Conservation (phyloP, 1,139 yeast genomes). For the Geotrichum macrosporum region DNA sequence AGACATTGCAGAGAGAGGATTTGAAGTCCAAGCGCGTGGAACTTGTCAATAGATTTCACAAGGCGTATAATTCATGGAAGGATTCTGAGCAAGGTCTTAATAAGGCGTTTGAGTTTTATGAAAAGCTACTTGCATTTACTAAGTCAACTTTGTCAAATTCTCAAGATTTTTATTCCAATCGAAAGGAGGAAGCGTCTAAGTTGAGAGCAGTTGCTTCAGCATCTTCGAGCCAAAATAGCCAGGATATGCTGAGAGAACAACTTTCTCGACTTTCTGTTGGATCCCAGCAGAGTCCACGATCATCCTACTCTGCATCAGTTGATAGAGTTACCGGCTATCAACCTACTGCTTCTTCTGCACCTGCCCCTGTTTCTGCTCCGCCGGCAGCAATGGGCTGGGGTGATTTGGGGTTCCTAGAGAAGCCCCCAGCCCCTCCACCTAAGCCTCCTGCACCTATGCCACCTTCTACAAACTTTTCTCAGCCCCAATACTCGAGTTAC, state of each 20-base stretch:
- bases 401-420: conserved; percentile 21
- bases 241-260: conserved; percentile 30
- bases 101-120: conserved; percentile 63
- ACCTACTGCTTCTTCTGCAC: conserved; percentile 20
- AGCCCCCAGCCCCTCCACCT: conserved; percentile 13
- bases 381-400: conserved; percentile 24
- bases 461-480: background rate
- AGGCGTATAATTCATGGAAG: conserved; percentile 51
- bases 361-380: conserved; percentile 18
- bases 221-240: conserved; percentile 21
- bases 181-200: conserved; percentile 37
- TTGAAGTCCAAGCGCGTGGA: conserved; percentile 40
- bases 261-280: conserved; percentile 28
- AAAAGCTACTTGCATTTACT: conserved; percentile 48
- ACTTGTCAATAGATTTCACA: conserved; percentile 48
- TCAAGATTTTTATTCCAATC: conserved; percentile 37
- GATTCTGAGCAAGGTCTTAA: conserved; percentile 54
- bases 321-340: background rate
- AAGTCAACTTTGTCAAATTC: conserved; percentile 41
- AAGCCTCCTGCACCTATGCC: conserved; percentile 15
- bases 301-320: background rate
- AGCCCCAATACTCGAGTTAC: conserved; percentile 15
- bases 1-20: conserved; percentile 39
- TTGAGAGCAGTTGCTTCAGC: conserved; percentile 24
- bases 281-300: conserved; percentile 7